These are phyloP conservation scores for Bigelowiella natans DNA, from an alignment of 78 protist species.

Conservation along the genomic window DNA sequence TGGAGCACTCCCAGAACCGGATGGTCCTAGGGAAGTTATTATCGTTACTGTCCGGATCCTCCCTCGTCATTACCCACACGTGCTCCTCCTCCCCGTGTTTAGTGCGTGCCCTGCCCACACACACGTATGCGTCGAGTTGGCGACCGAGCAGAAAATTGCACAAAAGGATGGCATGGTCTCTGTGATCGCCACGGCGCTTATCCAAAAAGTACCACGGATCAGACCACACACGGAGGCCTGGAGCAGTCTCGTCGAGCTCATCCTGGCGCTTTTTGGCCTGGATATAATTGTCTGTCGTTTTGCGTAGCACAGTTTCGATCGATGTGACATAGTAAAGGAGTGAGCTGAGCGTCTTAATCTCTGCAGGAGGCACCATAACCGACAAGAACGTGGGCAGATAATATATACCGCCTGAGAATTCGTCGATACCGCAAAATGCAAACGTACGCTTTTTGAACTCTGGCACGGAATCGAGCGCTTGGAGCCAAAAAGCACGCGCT, in stretches of 20 bases:
- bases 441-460: not conserved
- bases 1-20: not conserved
- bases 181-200: not conserved
- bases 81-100: not conserved
- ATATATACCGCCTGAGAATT: not conserved
- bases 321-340: not conserved
- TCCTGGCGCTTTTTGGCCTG: not conserved
- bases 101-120: not conserved
- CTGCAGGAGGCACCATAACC: not conserved
- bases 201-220: not conserved
- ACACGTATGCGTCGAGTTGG: not conserved
- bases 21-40: not conserved
- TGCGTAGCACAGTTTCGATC: slow-evolving; percentile 3
- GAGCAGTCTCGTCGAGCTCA: not conserved
- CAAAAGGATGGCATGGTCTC: not conserved
- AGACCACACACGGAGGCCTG: not conserved
- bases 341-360: not conserved
- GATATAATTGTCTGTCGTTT: not conserved
- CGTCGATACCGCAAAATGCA: not conserved
- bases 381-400: not conserved
- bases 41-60: not conserved
- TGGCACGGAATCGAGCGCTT: not conserved
- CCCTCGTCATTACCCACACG: slow-evolving; percentile 1
- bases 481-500: not conserved
- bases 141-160: not conserved